Percentiles rank a stretch among this genome's conserved stretches.
Conservation (phyloP, 345 rosid genomes). For the Orychophragmus violaceus region DNA sequence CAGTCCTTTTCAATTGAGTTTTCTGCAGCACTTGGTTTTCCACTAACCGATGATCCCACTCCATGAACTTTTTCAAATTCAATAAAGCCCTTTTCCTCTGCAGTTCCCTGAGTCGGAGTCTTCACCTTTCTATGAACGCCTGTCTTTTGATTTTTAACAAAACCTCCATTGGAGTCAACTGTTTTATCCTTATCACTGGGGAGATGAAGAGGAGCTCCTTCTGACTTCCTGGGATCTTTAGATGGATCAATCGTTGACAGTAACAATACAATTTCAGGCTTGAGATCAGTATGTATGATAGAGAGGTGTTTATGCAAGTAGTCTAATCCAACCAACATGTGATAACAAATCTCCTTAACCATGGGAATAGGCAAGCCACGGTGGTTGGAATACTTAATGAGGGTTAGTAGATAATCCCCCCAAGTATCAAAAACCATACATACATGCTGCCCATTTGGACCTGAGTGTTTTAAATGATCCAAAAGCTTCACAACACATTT, state of each 20-base stretch:
- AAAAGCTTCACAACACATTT: slow-evolving; percentile 80
- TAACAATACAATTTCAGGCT: slow-evolving; percentile 85
- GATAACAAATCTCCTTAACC: slow-evolving; percentile 71
- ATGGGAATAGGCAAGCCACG: slow-evolving; percentile 57
- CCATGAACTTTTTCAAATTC: slow-evolving; percentile 34
- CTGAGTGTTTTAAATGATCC: slow-evolving; percentile 84
- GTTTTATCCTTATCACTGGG: slow-evolving; percentile 42
- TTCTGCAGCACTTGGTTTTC: slow-evolving; percentile 27
- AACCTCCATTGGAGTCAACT: slow-evolving; percentile 41
- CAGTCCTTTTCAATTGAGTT: background rate
- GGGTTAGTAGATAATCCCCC: slow-evolving; percentile 87
- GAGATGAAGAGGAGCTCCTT: slow-evolving; percentile 56
- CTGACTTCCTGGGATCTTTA: slow-evolving; percentile 58
- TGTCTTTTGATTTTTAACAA: slow-evolving; percentile 68
- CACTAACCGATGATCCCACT: slow-evolving; percentile 32
- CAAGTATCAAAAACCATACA: slow-evolving; percentile 93
- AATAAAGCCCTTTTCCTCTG: slow-evolving; percentile 46
- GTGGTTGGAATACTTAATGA: slow-evolving; percentile 80
- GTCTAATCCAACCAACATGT: slow-evolving; percentile 67
- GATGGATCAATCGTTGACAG: slow-evolving; percentile 69
- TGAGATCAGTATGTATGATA: slow-evolving; percentile 86
- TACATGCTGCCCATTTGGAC: slow-evolving; percentile 84
- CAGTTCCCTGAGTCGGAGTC: slow-evolving; percentile 52
- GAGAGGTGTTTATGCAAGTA: slow-evolving; percentile 79
- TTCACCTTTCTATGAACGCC: slow-evolving; percentile 62